Evolutionary conservation across 345 rosid species (phyloP).

Genomic region (Arabis alpina): DNA sequence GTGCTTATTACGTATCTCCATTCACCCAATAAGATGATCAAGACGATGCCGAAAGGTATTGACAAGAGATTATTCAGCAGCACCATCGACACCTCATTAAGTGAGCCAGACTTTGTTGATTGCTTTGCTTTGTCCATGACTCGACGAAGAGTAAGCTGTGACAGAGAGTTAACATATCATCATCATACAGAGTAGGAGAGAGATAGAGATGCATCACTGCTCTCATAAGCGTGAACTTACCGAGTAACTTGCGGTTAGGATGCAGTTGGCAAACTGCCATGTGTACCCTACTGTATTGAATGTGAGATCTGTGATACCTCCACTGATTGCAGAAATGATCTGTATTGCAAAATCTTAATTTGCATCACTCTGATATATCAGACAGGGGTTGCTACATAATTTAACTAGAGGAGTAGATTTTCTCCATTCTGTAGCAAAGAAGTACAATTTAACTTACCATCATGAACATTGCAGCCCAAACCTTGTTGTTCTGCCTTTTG

Average conservation of each 20-base stretch:
- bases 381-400: constrained; percentile 3
- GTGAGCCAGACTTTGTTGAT: constrained; percentile 67
- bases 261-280: constrained; percentile 83
- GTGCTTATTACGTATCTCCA: constrained; percentile 70
- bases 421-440: background rate
- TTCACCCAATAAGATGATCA: constrained; percentile 70
- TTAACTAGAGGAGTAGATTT: constrained; percentile 5
- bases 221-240: constrained; percentile 43
- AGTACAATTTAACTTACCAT: constrained; percentile 56
- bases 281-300: constrained; percentile 72
- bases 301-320: constrained; percentile 88
- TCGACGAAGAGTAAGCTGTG: constrained; percentile 74
- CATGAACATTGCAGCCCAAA: constrained; percentile 91
- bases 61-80: constrained; percentile 84
- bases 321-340: constrained; percentile 85
- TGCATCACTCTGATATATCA: constrained; percentile 13
- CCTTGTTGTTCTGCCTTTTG: constrained; percentile 85
- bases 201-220: constrained; percentile 19
- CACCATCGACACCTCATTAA: constrained; percentile 93
- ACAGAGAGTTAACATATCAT: constrained; percentile 12
- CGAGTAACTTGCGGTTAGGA: constrained; percentile 90
- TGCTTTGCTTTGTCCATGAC: constrained; percentile 95
- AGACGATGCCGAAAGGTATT: constrained; percentile 70
- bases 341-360: constrained; percentile 42
- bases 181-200: background rate